Evolutionary conservation across 2,329 filamentous ascomycete species (phyloP).

Genomic region (Byssoonygena ceratinophila): DNA sequence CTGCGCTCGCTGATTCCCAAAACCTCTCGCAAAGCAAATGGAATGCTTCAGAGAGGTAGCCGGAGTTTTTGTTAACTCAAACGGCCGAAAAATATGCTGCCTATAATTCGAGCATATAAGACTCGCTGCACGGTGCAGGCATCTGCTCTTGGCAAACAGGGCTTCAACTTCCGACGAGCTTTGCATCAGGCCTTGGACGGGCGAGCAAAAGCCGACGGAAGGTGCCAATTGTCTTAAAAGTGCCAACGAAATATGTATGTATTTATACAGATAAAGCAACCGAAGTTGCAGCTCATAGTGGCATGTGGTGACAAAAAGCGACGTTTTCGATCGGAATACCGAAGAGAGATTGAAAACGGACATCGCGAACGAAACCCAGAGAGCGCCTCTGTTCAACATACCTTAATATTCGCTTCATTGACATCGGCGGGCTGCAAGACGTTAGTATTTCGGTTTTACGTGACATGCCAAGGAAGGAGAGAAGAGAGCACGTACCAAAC

Average conservation of each 20-base stretch:
- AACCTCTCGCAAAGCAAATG: slow-evolving; percentile 10
- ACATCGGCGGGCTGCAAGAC: slow-evolving; percentile 75
- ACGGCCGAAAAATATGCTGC: background rate
- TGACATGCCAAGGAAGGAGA: background rate
- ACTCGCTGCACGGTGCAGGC: slow-evolving; percentile 21
- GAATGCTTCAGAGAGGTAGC: slow-evolving; percentile 1
- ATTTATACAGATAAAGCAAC: slow-evolving; percentile 10
- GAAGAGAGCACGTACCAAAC: slow-evolving; percentile 60
- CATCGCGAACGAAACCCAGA: slow-evolving; percentile 62
- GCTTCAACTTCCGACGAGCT: slow-evolving; percentile 44
- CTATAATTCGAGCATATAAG: background rate
- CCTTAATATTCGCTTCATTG: slow-evolving; percentile 96
- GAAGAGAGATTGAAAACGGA: slow-evolving; percentile 33
- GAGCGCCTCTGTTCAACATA: slow-evolving; percentile 87
- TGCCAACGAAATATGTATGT: slow-evolving; percentile 18
- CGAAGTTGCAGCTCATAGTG: background rate
- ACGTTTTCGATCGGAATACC: slow-evolving; percentile 29
- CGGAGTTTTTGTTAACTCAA: background rate
- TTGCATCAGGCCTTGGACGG: slow-evolving; percentile 25
- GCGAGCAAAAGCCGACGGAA: slow-evolving; percentile 22
- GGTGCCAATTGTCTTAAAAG: slow-evolving; percentile 1
- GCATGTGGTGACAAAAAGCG: slow-evolving; percentile 24
- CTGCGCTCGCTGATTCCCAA: slow-evolving; percentile 44
- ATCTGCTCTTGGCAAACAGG: slow-evolving; percentile 36
- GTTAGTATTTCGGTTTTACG: slow-evolving; percentile 38